Evolutionary conservation across 2,329 filamentous ascomycete species (phyloP).

Genomic region (Didymella exigua): DNA sequence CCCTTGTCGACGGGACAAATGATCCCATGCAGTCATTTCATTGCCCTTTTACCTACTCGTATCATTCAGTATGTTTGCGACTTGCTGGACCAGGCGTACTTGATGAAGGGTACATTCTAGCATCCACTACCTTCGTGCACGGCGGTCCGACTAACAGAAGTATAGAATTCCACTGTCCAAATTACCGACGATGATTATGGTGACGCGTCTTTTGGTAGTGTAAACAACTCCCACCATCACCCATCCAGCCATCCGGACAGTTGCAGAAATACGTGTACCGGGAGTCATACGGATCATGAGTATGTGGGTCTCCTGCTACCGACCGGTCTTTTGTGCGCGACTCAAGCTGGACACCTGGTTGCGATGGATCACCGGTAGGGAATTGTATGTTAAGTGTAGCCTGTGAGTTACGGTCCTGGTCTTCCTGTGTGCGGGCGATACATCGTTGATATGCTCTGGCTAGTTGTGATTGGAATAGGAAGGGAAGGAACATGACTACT

Average conservation of each 20-base stretch:
- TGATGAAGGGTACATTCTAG: no score
- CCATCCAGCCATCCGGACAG: neutral
- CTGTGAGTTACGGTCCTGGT: no score
- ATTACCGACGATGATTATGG: no score
- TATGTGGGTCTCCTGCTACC: neutral
- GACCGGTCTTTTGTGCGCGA: neutral
- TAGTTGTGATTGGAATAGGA: neutral
- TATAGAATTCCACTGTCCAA: no score
- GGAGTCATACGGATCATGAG: neutral
- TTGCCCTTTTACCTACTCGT: no score
- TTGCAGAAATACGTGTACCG: neutral
- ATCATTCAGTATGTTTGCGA: no score
- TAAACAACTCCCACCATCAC: neutral
- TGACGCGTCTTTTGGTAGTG: no score
- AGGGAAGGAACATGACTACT: neutral
- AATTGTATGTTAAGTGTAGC: neutral
- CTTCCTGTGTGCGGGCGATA: neutral
- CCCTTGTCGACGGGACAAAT: no score
- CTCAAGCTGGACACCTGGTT: neutral
- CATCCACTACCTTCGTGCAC: no score
- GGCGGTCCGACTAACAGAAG: no score
- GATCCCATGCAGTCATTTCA: no score
- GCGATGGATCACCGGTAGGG: neutral
- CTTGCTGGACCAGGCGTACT: no score
- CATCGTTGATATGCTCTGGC: neutral